A percentile compares a stretch with the other conserved stretches of the same genome.
phyloP scores from a whole-genome alignment of 441 rosid genomes.

The Theobroma grandiflorum region DNA sequence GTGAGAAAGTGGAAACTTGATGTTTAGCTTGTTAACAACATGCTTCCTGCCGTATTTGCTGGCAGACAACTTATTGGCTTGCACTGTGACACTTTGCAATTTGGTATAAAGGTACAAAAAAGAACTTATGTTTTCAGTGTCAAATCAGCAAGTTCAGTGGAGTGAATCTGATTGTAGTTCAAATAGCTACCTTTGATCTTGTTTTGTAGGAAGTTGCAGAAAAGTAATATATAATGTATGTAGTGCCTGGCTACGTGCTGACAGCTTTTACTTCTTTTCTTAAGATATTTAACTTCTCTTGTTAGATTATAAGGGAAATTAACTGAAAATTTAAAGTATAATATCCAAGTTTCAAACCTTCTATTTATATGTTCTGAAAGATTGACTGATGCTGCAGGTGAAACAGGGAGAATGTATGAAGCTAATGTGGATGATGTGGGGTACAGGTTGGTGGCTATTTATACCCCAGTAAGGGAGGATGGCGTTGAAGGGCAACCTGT shows the following conservation, averaged over 20 bases:
- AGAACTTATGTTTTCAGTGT: neutral
- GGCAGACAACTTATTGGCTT: no score
- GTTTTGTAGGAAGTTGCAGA: neutral
- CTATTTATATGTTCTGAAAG: constrained; percentile 26
- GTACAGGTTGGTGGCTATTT: constrained; percentile 89
- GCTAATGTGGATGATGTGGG: constrained; percentile 99
- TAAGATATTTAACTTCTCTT: neutral
- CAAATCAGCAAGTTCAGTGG: neutral
- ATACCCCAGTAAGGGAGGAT: constrained; percentile 94
- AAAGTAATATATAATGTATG: neutral
- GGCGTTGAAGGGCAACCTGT: constrained; percentile 97
- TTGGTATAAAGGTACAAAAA: no score
- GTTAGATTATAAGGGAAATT: neutral
- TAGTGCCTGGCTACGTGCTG: neutral
- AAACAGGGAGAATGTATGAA: constrained; percentile 93
- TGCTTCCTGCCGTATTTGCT: no score
- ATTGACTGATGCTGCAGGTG: constrained; percentile 65
- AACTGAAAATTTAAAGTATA: neutral
- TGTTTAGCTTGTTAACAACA: no score
- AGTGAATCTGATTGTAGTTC: neutral
- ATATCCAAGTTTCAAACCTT: neutral
- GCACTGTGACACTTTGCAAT: no score
- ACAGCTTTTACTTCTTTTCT: neutral
- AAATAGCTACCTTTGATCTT: neutral
- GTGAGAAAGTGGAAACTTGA: no score